Evolutionary conservation across 768 basidiomycete species (phyloP).

Genomic region (Leccinum rimulosum): DNA sequence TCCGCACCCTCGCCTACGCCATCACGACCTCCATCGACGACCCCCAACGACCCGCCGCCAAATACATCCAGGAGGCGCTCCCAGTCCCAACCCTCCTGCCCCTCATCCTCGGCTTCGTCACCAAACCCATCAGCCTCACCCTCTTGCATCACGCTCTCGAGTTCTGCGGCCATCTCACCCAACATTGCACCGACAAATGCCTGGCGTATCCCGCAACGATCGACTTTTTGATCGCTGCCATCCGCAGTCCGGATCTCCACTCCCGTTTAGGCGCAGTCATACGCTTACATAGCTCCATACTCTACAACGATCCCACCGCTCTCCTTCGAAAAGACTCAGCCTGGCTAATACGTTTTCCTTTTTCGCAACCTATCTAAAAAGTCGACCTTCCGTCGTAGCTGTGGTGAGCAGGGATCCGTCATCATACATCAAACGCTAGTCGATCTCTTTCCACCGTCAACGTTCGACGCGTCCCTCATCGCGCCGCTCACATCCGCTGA

Average conservation of each 20-base stretch:
- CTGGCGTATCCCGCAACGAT: constrained; percentile 42
- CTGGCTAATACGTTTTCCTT: constrained; percentile 74
- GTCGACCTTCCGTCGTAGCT: constrained; percentile 43
- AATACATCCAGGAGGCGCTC: constrained; percentile 36
- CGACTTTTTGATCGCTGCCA: constrained; percentile 52
- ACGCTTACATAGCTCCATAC: constrained; percentile 42
- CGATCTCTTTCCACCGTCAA: constrained; percentile 65
- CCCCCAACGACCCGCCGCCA: constrained; percentile 36
- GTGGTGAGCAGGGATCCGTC: constrained; percentile 80
- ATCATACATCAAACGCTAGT: constrained; percentile 78
- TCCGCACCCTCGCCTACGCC: constrained; percentile 53
- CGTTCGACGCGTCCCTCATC: constrained; percentile 51
- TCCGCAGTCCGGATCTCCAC: constrained; percentile 55
- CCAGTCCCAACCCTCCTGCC: constrained; percentile 45
- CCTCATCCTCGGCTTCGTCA: constrained; percentile 40
- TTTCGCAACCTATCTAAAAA: neutral
- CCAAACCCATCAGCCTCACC: constrained; percentile 42
- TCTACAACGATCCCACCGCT: constrained; percentile 46
- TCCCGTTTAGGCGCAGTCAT: constrained; percentile 54
- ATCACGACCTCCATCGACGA: constrained; percentile 43
- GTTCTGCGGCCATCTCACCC: constrained; percentile 42
- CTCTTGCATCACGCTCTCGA: constrained; percentile 53
- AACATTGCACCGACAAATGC: constrained; percentile 45
- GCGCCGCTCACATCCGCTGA: constrained; percentile 69
- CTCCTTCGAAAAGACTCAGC: constrained; percentile 78